Evolutionary conservation across 2,329 filamentous ascomycete species (phyloP).

Genomic region (Colletotrichum eleusines): DNA sequence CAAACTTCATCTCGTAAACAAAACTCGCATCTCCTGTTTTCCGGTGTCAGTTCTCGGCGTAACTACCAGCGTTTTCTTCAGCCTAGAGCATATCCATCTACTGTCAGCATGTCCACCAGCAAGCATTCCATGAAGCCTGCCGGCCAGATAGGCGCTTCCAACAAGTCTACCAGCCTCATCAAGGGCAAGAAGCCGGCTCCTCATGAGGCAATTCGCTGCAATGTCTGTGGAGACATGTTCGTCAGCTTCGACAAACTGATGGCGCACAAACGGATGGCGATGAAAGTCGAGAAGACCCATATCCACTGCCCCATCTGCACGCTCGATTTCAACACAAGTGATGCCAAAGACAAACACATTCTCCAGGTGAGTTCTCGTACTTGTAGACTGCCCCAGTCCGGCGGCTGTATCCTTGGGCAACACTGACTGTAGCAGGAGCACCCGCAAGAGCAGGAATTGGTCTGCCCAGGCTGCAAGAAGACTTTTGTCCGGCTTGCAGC

Average conservation of each 20-base stretch:
- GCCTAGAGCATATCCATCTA: neutral
- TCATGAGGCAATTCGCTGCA: constrained; percentile 21
- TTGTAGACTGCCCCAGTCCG: no score
- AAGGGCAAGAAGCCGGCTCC: constrained; percentile 6
- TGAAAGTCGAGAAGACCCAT: constrained; percentile 47
- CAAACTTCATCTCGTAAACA: neutral
- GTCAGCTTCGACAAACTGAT: constrained; percentile 19
- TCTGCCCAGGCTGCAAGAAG: constrained; percentile 61
- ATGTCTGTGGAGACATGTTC: constrained; percentile 8
- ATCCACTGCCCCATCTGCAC: constrained; percentile 56
- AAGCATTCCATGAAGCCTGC: neutral
- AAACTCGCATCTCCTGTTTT: neutral
- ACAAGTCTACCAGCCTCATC: neutral
- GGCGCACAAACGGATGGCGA: constrained; percentile 48
- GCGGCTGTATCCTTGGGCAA: neutral
- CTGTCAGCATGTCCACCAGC: constrained; percentile 16
- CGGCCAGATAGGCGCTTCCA: neutral
- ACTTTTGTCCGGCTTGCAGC: constrained; percentile 53
- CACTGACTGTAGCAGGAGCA: constrained; percentile 51
- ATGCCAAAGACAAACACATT: constrained; percentile 53
- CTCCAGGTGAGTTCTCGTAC: constrained; percentile 34
- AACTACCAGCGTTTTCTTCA: no score
- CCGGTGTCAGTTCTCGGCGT: neutral
- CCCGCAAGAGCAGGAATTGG: constrained; percentile 54
- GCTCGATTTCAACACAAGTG: constrained; percentile 50